These are phyloP conservation scores for Microdochium bolleyi DNA, from an alignment of 2,329 filamentous ascomycete genomes.

Conservation along the genomic window DNA sequence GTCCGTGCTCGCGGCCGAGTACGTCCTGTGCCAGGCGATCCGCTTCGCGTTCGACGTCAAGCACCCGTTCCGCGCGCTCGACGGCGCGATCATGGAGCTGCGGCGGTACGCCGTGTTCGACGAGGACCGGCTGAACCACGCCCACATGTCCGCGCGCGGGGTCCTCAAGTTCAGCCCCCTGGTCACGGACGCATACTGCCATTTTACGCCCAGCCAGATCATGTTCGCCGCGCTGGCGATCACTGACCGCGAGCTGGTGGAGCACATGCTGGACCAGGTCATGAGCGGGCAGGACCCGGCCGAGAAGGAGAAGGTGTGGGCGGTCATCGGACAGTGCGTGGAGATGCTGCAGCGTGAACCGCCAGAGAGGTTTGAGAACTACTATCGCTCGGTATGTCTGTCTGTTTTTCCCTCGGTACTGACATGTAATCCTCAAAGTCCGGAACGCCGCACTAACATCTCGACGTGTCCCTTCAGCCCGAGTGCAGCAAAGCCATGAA, in stretches of 20 bases:
- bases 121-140: constrained; percentile 42
- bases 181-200: constrained; percentile 92
- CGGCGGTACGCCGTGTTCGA: constrained; percentile 58
- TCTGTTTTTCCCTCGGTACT: too few species aligned
- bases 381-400: constrained; percentile 41
- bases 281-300: constrained; percentile 20
- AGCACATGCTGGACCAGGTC: constrained; percentile 35
- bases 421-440: too few species aligned
- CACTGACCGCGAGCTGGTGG: constrained; percentile 58
- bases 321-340: constrained; percentile 40
- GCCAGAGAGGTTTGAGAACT: constrained; percentile 44
- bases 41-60: constrained; percentile 90
- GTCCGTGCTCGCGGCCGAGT: constrained; percentile 84
- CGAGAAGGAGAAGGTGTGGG: constrained; percentile 37
- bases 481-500: constrained; percentile 43
- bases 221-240: constrained; percentile 76
- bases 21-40: constrained; percentile 83
- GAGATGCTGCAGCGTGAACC: constrained; percentile 48
- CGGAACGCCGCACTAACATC: too few species aligned
- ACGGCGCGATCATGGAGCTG: constrained; percentile 80
- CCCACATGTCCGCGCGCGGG: constrained; percentile 65
- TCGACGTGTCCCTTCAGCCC: constrained; percentile 22
- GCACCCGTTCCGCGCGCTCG: constrained; percentile 81
- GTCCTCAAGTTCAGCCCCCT: constrained; percentile 73
- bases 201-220: constrained; percentile 91